Evolutionary conservation across 495 filamentous ascomycete genomes (phyloP).

Genomic region (Glutinoglossum americanum): DNA sequence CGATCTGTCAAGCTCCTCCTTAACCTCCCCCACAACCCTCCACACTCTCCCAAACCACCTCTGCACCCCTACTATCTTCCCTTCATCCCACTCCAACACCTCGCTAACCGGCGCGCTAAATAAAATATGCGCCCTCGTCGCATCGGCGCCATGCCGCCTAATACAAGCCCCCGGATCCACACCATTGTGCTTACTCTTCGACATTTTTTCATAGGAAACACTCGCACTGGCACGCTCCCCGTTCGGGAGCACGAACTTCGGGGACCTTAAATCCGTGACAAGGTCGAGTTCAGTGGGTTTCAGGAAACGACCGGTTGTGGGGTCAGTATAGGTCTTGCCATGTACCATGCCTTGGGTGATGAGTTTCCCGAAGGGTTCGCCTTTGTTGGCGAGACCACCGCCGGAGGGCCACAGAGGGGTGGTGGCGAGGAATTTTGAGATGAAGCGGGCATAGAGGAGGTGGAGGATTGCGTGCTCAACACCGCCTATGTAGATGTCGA

Average conservation of each 20-base stretch:
- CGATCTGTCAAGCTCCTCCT: background rate
- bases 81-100: conserved; percentile 69
- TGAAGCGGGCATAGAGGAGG: conserved; percentile 77
- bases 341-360: conserved; percentile 87
- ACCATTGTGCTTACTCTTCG: conserved; percentile 86
- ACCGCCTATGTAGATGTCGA: conserved; percentile 72
- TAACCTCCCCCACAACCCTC: conserved; percentile 27
- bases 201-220: conserved; percentile 76
- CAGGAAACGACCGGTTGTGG: conserved; percentile 51
- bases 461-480: conserved; percentile 83
- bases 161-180: conserved; percentile 62
- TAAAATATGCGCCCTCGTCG: conserved; percentile 65
- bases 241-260: conserved; percentile 28
- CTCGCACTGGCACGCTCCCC: conserved; percentile 20
- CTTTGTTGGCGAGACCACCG: conserved; percentile 12
- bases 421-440: conserved; percentile 62
- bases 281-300: conserved; percentile 57
- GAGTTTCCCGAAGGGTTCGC: conserved; percentile 60
- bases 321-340: conserved; percentile 61
- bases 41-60: conserved; percentile 53
- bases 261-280: conserved; percentile 15
- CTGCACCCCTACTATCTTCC: conserved; percentile 59
- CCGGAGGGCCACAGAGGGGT: conserved; percentile 30
- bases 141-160: conserved; percentile 54
- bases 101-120: conserved; percentile 72